These are phyloP conservation scores for Curvularia spicifera DNA, from an alignment of 2,329 filamentous ascomycete species.

Conservation along the genomic window DNA sequence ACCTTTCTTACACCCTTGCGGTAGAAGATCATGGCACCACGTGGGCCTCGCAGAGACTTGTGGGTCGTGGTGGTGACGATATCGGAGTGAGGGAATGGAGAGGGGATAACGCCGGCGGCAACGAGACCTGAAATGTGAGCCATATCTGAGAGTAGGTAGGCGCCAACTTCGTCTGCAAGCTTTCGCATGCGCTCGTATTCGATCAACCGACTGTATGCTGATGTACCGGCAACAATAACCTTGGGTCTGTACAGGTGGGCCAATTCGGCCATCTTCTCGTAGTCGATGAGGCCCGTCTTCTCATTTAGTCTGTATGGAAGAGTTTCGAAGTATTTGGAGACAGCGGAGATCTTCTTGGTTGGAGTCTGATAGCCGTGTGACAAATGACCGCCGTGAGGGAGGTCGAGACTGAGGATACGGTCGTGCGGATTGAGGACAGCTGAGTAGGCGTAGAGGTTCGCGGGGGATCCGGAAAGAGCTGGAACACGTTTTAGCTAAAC, in stretches of 20 bases:
- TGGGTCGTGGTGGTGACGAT: constrained; percentile 98
- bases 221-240: constrained; percentile 94
- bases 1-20: constrained; percentile 92
- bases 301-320: constrained; percentile 92
- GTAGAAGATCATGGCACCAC: constrained; percentile 99
- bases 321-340: constrained; percentile 99
- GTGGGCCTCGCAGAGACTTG: constrained; percentile 96
- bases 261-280: constrained; percentile 88
- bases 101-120: constrained; percentile 89
- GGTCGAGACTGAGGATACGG: constrained; percentile 93
- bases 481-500: constrained; percentile 25
- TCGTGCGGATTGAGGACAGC: constrained; percentile 92
- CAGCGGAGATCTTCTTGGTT: constrained; percentile 81
- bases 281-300: constrained; percentile 95
- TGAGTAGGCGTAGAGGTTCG: constrained; percentile 85
- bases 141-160: constrained; percentile 97
- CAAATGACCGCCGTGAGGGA: constrained; percentile 94
- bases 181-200: constrained; percentile 96
- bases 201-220: constrained; percentile 96
- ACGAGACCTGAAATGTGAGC: constrained; percentile 98
- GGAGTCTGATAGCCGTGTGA: constrained; percentile 98
- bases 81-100: constrained; percentile 90
- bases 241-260: constrained; percentile 93
- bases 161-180: constrained; percentile 91
- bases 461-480: constrained; percentile 81